Evolutionary conservation across 208 protist species (phyloP), one percentile per base, ranked within the genome.

Genomic region (Trypanosoma mega): DNA sequence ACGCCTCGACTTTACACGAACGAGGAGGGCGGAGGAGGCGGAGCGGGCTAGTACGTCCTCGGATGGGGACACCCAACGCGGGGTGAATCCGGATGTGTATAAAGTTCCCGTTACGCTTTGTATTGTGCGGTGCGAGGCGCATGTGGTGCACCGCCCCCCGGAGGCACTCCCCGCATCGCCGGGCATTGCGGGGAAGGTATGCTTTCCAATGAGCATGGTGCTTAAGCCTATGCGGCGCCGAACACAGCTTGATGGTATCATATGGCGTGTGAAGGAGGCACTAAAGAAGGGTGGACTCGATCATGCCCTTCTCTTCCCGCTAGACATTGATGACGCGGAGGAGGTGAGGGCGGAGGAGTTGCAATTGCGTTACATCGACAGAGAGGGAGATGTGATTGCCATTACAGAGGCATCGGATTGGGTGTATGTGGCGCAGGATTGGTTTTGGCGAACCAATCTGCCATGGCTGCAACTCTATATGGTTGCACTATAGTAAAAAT

Each of bases 201-300:
- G 6, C 34, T 62, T 82, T 2, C 82, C 78, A 20, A 63, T 83
- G 31, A 48, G 67, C 0, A 36, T 91, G 8, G 63, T 69, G 16
- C 70, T 91, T 21, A 75, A 76, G 3, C 74, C 78, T 0, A 59
- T 91, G 23, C 75, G 73, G n/a, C 44, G 34, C 3, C 77, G 78
- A 9, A 91, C 84, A 9, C 77, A 78, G 9, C 68, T 91, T 27
- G 68, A 72, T 0, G 84, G 84, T 3, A 45, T 91, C 27, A 52
- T 91, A 33, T 87, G 84, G 78, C 80, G 84, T 33, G 63, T 87
- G 16, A 76, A 69, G 67, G 26, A 57, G 33, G 68, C 82, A 1
- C 36, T 85, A 12, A 68, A 74, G 54, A 23, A 26, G 26, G 23
- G 58, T 36, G 58, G 73, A 47, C 39, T 74, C 24, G 56, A 68